Evolutionary conservation across 129 eudicot genomes (phyloP).

Genomic region (Ambrosia trifida): DNA sequence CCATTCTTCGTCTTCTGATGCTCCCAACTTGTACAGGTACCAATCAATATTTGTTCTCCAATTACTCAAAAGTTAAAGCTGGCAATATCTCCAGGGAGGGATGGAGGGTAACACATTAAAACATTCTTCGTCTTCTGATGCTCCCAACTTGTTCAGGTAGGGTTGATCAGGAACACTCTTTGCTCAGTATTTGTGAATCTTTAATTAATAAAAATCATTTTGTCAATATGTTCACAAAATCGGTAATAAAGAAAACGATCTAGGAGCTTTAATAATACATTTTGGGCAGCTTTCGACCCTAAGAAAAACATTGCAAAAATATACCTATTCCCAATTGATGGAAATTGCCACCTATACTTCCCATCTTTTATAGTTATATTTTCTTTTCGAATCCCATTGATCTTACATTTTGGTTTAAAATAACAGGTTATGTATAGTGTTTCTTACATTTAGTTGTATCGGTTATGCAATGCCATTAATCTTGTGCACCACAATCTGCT

Average conservation of each 20-base stretch:
- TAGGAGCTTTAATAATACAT: not conserved
- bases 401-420: slow-evolving; percentile 12
- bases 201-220: not conserved
- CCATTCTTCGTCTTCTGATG: slow-evolving; percentile 76
- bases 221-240: not conserved
- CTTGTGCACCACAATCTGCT: slow-evolving; percentile 94
- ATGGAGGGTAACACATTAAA: not conserved
- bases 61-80: not conserved
- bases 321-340: not conserved
- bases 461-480: slow-evolving; percentile 98
- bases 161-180: not conserved
- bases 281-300: not conserved
- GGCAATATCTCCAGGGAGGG: not conserved
- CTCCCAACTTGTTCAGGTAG: not conserved
- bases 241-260: not conserved
- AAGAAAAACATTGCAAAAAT: slow-evolving; percentile 6
- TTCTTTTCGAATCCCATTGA: slow-evolving; percentile 9
- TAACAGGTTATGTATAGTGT: slow-evolving; percentile 91
- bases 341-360: slow-evolving; percentile 13
- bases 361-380: not conserved
- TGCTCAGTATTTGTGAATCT: not conserved
- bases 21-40: slow-evolving; percentile 94
- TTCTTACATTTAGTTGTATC: slow-evolving; percentile 90
- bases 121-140: too few species aligned
- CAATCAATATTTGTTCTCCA: slow-evolving; percentile 11